Evolutionary conservation across 1,139 yeast genomes (phyloP).

Genomic region (Candida gigantensis): DNA sequence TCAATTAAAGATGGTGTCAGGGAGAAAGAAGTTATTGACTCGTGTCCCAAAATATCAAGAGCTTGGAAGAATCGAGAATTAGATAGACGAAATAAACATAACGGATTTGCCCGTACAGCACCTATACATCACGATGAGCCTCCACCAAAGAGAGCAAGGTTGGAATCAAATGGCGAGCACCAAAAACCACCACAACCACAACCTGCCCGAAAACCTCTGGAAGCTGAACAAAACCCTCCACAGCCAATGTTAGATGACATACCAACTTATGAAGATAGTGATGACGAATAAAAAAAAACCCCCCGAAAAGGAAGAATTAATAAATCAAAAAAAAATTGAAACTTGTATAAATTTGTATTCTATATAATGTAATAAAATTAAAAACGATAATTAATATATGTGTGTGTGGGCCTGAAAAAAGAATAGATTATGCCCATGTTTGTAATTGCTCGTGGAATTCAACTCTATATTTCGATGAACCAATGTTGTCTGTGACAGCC

Average conservation of each 20-base stretch:
- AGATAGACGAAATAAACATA: slow-evolving; percentile 25
- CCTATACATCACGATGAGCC: slow-evolving; percentile 9
- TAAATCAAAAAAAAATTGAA: neutral
- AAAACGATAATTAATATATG: too few species aligned
- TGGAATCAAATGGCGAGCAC: slow-evolving; percentile 6
- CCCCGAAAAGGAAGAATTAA: too few species aligned
- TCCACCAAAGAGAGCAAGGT: slow-evolving; percentile 12
- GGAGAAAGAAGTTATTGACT: slow-evolving; percentile 66
- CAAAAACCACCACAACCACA: slow-evolving; percentile 14
- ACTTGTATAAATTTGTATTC: neutral
- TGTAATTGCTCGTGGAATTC: slow-evolving; percentile 49
- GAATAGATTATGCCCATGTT: slow-evolving; percentile 17
- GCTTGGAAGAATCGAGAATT: slow-evolving; percentile 39
- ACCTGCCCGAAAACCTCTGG: slow-evolving; percentile 6
- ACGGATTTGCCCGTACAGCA: slow-evolving; percentile 8
- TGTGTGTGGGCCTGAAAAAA: too few species aligned
- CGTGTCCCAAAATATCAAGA: slow-evolving; percentile 35
- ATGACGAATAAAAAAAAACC: slow-evolving; percentile 23
- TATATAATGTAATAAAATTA: neutral
- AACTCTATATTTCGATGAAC: slow-evolving; percentile 31
- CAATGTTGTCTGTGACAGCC: slow-evolving; percentile 27
- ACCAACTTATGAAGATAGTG: slow-evolving; percentile 48
- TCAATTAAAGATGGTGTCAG: slow-evolving; percentile 87
- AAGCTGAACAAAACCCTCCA: slow-evolving; percentile 2
- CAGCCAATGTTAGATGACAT: slow-evolving; percentile 23